A percentile compares a stretch with the other conserved stretches of the same genome.
These are phyloP conservation scores for Fusarium sp. DNA, from an alignment of 2,329 filamentous ascomycete genomes.

Conservation along the genomic window DNA sequence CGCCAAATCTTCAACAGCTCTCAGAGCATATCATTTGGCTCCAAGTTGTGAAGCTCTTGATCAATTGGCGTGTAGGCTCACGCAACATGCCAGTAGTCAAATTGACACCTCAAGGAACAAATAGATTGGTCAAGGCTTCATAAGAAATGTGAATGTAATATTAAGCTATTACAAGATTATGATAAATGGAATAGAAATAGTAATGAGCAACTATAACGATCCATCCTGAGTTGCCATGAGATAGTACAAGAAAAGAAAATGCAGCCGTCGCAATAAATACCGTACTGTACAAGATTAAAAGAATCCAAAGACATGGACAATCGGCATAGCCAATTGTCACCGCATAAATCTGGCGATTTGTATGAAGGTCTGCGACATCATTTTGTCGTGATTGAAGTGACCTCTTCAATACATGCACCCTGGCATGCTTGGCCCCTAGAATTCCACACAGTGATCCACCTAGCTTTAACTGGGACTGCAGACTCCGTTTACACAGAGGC, in stretches of 20 bases:
- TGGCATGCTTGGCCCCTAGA: slow-evolving; percentile 1
- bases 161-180: neutral
- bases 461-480: neutral
- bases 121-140: too few relatives aligned
- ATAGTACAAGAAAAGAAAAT: too few relatives aligned
- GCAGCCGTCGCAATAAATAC: neutral
- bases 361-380: neutral
- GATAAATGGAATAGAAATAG: neutral
- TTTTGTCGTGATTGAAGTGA: neutral
- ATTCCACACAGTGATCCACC: neutral
- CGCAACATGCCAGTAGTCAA: too few relatives aligned
- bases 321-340: slow-evolving; percentile 5
- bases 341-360: neutral
- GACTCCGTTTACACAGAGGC: slow-evolving; percentile 20
- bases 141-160: neutral
- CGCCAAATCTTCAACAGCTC: too few relatives aligned
- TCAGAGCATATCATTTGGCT: neutral
- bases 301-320: neutral
- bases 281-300: neutral
- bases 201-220: neutral
- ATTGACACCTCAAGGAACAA: too few relatives aligned
- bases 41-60: neutral
- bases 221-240: neutral
- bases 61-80: too few relatives aligned
- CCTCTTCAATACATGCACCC: slow-evolving; percentile 4